phyloP scores from a whole-genome alignment of 2,329 filamentous ascomycete species.

The Penicillium psychrosexuale region DNA sequence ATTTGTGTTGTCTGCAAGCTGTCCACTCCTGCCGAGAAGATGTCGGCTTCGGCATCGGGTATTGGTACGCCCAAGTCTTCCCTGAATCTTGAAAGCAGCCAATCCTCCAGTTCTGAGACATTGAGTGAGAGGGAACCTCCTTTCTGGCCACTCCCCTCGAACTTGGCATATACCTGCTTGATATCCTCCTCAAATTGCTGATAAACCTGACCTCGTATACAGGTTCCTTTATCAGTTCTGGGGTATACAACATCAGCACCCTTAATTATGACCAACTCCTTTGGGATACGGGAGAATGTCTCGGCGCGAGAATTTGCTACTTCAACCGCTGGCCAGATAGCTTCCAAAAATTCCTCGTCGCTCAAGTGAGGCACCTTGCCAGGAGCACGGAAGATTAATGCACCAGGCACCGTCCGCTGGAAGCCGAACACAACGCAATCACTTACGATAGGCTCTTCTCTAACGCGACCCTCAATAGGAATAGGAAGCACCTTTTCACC shows the following conservation, averaged over 20 bases:
- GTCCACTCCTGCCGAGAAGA: slow-evolving; percentile 59
- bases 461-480: slow-evolving; percentile 53
- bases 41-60: slow-evolving; percentile 48
- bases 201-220: slow-evolving; percentile 54
- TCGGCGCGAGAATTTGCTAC: slow-evolving; percentile 52
- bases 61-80: slow-evolving; percentile 19
- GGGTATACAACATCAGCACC: slow-evolving; percentile 48
- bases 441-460: slow-evolving; percentile 52
- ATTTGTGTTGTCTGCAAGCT: slow-evolving; percentile 58
- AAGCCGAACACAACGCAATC: slow-evolving; percentile 58
- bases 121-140: slow-evolving; percentile 17
- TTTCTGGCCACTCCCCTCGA: slow-evolving; percentile 43
- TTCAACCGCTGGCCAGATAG: slow-evolving; percentile 51
- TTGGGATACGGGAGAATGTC: slow-evolving; percentile 54
- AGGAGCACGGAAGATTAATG: slow-evolving; percentile 49
- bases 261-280: slow-evolving; percentile 54
- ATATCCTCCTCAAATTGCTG: slow-evolving; percentile 49
- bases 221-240: slow-evolving; percentile 56
- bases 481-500: slow-evolving; percentile 52
- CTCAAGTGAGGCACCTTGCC: slow-evolving; percentile 50
- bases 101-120: slow-evolving; percentile 27
- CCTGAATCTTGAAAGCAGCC: slow-evolving; percentile 45
- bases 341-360: slow-evolving; percentile 43
- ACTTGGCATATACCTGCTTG: slow-evolving; percentile 43
- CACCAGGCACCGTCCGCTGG: slow-evolving; percentile 51